phyloP scores from a whole-genome alignment of 2,329 filamentous ascomycete genomes.

The Sporothrix pseudoabietina region DNA sequence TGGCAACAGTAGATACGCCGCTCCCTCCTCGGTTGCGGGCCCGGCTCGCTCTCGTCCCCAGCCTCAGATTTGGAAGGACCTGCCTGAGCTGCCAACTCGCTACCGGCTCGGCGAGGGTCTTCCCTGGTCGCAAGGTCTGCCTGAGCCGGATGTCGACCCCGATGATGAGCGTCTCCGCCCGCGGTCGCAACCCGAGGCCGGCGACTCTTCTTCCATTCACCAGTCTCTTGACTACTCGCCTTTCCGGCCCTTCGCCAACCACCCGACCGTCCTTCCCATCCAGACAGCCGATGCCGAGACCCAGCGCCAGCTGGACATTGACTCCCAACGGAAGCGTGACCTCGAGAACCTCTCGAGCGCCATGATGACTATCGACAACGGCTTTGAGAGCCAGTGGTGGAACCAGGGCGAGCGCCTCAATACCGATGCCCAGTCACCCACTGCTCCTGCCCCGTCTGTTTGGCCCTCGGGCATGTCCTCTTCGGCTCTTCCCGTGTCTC shows the following conservation, averaged over 20 bases:
- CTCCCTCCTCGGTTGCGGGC: not conserved
- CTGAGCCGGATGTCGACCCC: slow-evolving; percentile 39
- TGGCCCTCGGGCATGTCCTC: slow-evolving; percentile 22
- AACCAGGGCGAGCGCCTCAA: slow-evolving; percentile 49
- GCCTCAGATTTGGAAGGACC: slow-evolving; percentile 45
- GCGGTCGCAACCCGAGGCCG: slow-evolving; percentile 7
- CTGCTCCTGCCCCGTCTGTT: not conserved
- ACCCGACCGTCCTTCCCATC: slow-evolving; percentile 31
- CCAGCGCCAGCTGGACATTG: slow-evolving; percentile 45
- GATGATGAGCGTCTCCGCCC: slow-evolving; percentile 36
- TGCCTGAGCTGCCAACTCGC: slow-evolving; percentile 46
- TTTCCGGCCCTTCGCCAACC: slow-evolving; percentile 16
- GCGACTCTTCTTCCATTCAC: slow-evolving; percentile 28
- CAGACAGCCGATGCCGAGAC: slow-evolving; percentile 11
- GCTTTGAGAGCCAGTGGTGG: slow-evolving; percentile 62
- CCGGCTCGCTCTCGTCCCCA: slow-evolving; percentile 7
- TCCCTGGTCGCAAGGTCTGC: slow-evolving; percentile 49
- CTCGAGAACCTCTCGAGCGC: slow-evolving; percentile 55
- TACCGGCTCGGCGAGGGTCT: slow-evolving; percentile 52
- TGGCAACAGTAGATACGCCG: slow-evolving; percentile 1
- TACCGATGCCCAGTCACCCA: slow-evolving; percentile 29
- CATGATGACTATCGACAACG: slow-evolving; percentile 60
- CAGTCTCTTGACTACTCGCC: slow-evolving; percentile 28
- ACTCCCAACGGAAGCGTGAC: slow-evolving; percentile 42
- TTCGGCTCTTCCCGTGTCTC: slow-evolving; percentile 13